phyloP scores from a whole-genome alignment of 2,329 filamentous ascomycete genomes.

The Ophiostoma ips region DNA sequence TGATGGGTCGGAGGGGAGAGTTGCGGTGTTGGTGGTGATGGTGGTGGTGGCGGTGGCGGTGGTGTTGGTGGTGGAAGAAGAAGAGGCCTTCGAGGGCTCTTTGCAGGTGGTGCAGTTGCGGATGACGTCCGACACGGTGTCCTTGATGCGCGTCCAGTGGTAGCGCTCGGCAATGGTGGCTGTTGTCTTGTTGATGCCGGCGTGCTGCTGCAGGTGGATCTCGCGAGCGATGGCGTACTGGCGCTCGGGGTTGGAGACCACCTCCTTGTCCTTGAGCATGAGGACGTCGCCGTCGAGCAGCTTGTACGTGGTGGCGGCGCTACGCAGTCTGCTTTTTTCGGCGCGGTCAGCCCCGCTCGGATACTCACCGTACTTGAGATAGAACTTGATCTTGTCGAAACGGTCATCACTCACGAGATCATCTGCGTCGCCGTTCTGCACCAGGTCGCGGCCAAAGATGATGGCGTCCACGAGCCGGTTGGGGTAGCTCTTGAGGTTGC shows the following conservation, averaged over 20 bases:
- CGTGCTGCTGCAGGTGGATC: slow-evolving; percentile 64
- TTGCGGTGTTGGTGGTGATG: neutral
- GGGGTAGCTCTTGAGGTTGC: slow-evolving; percentile 54
- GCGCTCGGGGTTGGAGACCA: slow-evolving; percentile 75
- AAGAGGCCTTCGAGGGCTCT: slow-evolving; percentile 52
- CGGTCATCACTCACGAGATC: slow-evolving; percentile 87
- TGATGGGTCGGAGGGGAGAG: neutral
- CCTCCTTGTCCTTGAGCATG: slow-evolving; percentile 96
- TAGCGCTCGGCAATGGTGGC: slow-evolving; percentile 86
- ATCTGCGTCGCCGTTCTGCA: slow-evolving; percentile 48
- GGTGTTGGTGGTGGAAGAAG: neutral
- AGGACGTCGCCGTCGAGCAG: slow-evolving; percentile 64
- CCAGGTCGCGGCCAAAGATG: slow-evolving; percentile 58
- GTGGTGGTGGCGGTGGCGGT: neutral
- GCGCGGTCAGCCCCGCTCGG: slow-evolving; percentile 85
- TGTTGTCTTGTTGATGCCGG: slow-evolving; percentile 96
- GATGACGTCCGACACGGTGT: slow-evolving; percentile 90
- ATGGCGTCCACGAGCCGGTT: slow-evolving; percentile 60
- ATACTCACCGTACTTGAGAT: slow-evolving; percentile 88
- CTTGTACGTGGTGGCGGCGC: slow-evolving; percentile 90
- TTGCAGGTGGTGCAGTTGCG: slow-evolving; percentile 84
- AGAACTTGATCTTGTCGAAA: slow-evolving; percentile 97
- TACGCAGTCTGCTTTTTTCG: slow-evolving; percentile 87
- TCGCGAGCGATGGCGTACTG: slow-evolving; percentile 81
- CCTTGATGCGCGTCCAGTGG: slow-evolving; percentile 97